Percentiles rank a stretch among this genome's conserved stretches.
These are phyloP conservation scores for Penicillium psychrofluorescens DNA, from an alignment of 495 filamentous ascomycete genomes.

Conservation along the genomic window DNA sequence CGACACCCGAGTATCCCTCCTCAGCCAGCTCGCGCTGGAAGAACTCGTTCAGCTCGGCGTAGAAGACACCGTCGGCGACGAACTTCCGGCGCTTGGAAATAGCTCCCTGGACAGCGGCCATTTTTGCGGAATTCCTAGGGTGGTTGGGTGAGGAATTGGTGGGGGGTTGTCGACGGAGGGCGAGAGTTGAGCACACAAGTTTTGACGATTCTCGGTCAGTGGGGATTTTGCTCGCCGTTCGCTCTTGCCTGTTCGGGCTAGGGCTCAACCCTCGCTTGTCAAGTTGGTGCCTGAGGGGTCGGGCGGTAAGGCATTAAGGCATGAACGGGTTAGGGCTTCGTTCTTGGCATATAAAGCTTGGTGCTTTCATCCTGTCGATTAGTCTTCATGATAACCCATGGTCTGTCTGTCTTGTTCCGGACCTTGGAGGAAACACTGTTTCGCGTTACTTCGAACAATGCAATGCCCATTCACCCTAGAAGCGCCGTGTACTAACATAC, in stretches of 20 bases:
- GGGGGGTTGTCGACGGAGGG: slow-evolving; percentile 28
- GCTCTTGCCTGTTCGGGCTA: slow-evolving; percentile 26
- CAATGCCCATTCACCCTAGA: too few relatives aligned
- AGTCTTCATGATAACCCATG: too few relatives aligned
- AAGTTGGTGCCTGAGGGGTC: not conserved
- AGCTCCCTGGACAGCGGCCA: slow-evolving; percentile 62
- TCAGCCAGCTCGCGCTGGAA: slow-evolving; percentile 99
- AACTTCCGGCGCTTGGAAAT: slow-evolving; percentile 99
- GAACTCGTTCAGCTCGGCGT: slow-evolving; percentile 99
- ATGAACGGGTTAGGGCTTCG: slow-evolving; percentile 1
- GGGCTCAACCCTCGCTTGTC: slow-evolving; percentile 41
- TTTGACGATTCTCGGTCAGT: slow-evolving; percentile 33
- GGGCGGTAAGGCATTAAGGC: slow-evolving; percentile 10
- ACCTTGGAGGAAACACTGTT: too few relatives aligned
- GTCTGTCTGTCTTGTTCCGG: too few relatives aligned
- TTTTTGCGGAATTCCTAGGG: slow-evolving; percentile 40
- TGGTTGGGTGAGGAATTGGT: slow-evolving; percentile 15
- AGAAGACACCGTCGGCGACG: slow-evolving; percentile 99
- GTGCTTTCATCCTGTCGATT: too few relatives aligned
- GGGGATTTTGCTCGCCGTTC: slow-evolving; percentile 37
- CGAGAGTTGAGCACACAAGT: slow-evolving; percentile 30
- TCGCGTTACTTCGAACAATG: too few relatives aligned
- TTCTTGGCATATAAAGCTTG: too few relatives aligned
- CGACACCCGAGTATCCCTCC: slow-evolving; percentile 99
- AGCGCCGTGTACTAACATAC: not conserved